Conservation (phyloP, 352 stramenopile species). For the Blastocystis sp. region DNA sequence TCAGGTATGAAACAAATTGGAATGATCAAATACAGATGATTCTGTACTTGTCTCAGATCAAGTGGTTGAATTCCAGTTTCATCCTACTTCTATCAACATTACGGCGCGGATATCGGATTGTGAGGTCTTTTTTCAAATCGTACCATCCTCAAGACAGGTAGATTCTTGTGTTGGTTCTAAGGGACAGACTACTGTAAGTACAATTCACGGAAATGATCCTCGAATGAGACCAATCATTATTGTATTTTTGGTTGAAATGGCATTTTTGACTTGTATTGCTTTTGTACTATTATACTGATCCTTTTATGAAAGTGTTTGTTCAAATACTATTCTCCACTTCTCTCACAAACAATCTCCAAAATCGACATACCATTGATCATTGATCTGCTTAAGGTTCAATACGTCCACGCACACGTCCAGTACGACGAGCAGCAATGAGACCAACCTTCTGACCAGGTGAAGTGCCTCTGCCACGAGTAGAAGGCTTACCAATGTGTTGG, state of each 20-base stretch:
- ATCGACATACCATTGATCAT: slow-evolving; percentile 63
- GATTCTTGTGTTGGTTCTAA: neutral
- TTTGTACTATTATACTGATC: slow-evolving; percentile 63
- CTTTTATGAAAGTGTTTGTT: slow-evolving; percentile 18
- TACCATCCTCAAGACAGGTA: neutral
- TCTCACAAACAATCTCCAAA: neutral
- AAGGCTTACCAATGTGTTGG: too few species aligned
- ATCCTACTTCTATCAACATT: neutral
- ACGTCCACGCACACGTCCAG: too few species aligned
- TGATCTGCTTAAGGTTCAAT: too few species aligned
- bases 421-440: too few species aligned
- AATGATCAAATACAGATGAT: neutral
- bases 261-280: slow-evolving; percentile 38
- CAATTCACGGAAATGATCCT: slow-evolving; percentile 15
- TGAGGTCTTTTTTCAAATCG: neutral
- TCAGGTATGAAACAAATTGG: neutral
- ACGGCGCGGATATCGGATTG: neutral
- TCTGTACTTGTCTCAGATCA: neutral
- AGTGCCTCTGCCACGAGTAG: too few species aligned
- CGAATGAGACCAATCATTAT: slow-evolving; percentile 12
- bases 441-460: too few species aligned
- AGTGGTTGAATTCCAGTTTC: neutral
- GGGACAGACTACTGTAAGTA: neutral
- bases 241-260: slow-evolving; percentile 48
- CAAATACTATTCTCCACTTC: neutral